Evolutionary conservation across 2,329 filamentous ascomycete species (phyloP).

Genomic region (Didymella sp.): DNA sequence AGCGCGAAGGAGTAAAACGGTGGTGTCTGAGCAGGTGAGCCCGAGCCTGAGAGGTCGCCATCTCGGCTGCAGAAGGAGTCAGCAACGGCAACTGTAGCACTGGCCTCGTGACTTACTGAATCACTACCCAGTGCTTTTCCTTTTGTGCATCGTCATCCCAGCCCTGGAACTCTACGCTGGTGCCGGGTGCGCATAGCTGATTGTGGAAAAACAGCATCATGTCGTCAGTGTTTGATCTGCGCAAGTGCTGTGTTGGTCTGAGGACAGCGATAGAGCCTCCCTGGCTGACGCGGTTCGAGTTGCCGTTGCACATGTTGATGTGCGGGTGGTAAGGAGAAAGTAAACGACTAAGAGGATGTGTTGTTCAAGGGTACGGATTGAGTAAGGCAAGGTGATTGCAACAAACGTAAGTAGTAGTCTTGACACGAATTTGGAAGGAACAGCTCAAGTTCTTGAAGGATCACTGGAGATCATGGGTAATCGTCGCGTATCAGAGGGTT

Average conservation of each 20-base stretch:
- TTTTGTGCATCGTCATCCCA: slow-evolving; percentile 20
- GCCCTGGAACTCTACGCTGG: slow-evolving; percentile 39
- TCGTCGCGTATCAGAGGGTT: slow-evolving; percentile 6
- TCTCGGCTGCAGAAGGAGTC: slow-evolving; percentile 31
- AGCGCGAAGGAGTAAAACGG: slow-evolving; percentile 41
- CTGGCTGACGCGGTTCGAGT: slow-evolving; percentile 39
- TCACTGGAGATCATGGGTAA: neutral
- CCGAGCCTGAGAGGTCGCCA: slow-evolving; percentile 35
- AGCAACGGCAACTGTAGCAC: neutral
- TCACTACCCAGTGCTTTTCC: slow-evolving; percentile 37
- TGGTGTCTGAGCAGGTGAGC: neutral
- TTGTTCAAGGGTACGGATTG: neutral
- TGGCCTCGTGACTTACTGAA: slow-evolving; percentile 33
- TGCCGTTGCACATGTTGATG: slow-evolving; percentile 23
- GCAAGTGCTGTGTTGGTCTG: slow-evolving; percentile 24
- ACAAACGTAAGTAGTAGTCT: neutral
- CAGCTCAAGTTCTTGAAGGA: neutral
- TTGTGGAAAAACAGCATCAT: slow-evolving; percentile 43
- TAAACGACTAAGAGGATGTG: neutral
- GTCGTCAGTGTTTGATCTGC: slow-evolving; percentile 25
- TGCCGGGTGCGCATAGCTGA: slow-evolving; percentile 28
- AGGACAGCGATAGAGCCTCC: slow-evolving; percentile 49
- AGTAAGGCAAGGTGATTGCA: neutral
- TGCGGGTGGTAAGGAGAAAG: too few relatives aligned
- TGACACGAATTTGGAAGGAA: neutral